Evolutionary conservation across 768 basidiomycete genomes (phyloP), one percentile per base, ranked within the genome.

Genomic region (Amanita rimosa): DNA sequence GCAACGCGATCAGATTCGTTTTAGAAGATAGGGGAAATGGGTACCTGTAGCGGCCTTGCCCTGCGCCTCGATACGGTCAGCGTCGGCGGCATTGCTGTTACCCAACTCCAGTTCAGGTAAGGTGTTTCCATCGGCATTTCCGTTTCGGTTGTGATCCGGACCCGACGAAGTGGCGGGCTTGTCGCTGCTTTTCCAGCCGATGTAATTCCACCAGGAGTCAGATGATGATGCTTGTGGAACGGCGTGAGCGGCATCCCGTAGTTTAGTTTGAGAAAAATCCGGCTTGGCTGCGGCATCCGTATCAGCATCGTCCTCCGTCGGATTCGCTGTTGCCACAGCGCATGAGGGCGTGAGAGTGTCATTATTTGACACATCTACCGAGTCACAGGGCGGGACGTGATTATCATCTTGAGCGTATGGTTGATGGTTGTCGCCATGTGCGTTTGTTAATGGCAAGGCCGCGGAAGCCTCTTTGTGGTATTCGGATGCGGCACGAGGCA

Each of bases 161-260:
- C 44, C 33, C 27, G 44, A 11, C 21, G 22, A 16, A 13, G 17
- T 22, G n/a, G 37, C 21, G 24, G 22, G 27, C 13, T 24, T 38
- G 36, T 31, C 24, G 22, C 26, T 33, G 21, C 9, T 33, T 42
- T 22, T 49, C 48, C 48, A 42, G 17, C 48, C 48, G 11, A 49
- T 40, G 19, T 49, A 49, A 42, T 49, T 40, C 48, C 48, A 49
- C 48, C 48, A 49, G 29, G 48, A 41, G 13, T 35, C 17, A 2
- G 35, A 13, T 37, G 10, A 11, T 41, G 40, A 22, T 4, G 6
- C 17, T 41, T 41, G 40, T 14, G 40, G 22, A 26, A 9, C 14
- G 22, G 22, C 13, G 11, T 27, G 40, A 41, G 27, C 11, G 13
- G 19, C 17, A 10, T 19, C 38, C 38, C 21, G 17, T 3, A 17